A percentile compares a stretch with the other conserved stretches of the same genome.
phyloP scores from a whole-genome alignment of 140 eudicot species.

The Cichorium intybus region DNA sequence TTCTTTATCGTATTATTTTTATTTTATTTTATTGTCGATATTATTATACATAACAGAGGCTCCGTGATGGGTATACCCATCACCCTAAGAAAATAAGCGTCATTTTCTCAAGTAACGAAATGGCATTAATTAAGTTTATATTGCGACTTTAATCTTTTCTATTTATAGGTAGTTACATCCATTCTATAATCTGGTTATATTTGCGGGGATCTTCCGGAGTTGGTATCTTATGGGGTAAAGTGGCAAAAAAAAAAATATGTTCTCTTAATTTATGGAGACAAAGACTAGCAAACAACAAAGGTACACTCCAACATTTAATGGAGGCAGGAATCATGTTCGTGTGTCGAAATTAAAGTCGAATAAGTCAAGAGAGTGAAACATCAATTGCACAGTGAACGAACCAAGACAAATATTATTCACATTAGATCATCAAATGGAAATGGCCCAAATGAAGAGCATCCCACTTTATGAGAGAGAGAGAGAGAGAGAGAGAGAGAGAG shows the following conservation, averaged over 20 bases:
- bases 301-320: constrained; percentile 15
- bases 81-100: neutral
- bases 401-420: constrained; percentile 9
- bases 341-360: neutral
- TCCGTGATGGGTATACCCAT: no score
- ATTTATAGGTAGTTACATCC: neutral
- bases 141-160: neutral
- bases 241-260: neutral
- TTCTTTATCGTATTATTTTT: no score
- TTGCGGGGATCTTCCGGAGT: neutral
- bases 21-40: no score
- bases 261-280: constrained; percentile 7
- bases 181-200: neutral
- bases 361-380: constrained; percentile 11
- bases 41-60: no score
- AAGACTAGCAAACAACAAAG: constrained; percentile 4
- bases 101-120: neutral
- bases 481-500: neutral
- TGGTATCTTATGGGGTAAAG: neutral
- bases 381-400: neutral
- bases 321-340: constrained; percentile 30
- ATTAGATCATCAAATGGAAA: neutral
- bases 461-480: neutral
- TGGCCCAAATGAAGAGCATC: constrained; percentile 26
- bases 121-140: neutral